Base-by-base conservation (phyloP, 106 monocot species). In the Acorus gramineus region DNA sequence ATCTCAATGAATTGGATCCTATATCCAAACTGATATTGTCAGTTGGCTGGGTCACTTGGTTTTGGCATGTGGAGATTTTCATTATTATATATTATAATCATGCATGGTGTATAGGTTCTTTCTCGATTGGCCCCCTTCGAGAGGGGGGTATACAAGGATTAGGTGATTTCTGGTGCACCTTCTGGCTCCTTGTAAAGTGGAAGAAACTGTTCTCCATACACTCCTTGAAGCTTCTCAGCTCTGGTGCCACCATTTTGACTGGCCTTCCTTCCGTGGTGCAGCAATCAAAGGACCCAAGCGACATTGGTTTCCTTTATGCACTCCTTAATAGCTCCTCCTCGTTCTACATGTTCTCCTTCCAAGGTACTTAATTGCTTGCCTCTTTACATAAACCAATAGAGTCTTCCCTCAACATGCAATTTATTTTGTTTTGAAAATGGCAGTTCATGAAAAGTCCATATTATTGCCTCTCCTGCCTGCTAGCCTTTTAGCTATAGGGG, bases 361-460 rank as follows among this genome's bases (percentile, higher is more conserved):
- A 92, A 89, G 95, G 95, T 90, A 73, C 60, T 47, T 70, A 11
- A 4, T 54, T 51, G 7, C 4, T 70, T 52, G 44, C 47, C 46
- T 45, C 42, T 46, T 59, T 28, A 28, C 28, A 28, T 28, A 28
- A 28, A 28, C 28, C 28, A 28, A 28, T 28, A 28, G 28, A 28
- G 28, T 28, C 28, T 28, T 28, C 28, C 28, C 28, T 28, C 28
- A 28, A 28, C 28, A 28, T 28, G 28, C 28, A 28, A 28, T 28
- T 28, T 28, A 28, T 28, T 28, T 11, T 51, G 43, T 70, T 59
- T 3, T 44, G 49, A 64, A 64, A 56, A 48, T 67, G 51, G 44
- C 87, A 96, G 98, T 98, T 60, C 87, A 98, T 62, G 92, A 98
- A 76, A 98, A 98, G 66, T 98, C 91, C 14, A 88, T 98, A 61